A percentile compares a stretch with the other conserved stretches of the same genome.
Evolutionary conservation across 352 stramenopile genomes (phyloP).

Genomic region (Phytophthora melonis): DNA sequence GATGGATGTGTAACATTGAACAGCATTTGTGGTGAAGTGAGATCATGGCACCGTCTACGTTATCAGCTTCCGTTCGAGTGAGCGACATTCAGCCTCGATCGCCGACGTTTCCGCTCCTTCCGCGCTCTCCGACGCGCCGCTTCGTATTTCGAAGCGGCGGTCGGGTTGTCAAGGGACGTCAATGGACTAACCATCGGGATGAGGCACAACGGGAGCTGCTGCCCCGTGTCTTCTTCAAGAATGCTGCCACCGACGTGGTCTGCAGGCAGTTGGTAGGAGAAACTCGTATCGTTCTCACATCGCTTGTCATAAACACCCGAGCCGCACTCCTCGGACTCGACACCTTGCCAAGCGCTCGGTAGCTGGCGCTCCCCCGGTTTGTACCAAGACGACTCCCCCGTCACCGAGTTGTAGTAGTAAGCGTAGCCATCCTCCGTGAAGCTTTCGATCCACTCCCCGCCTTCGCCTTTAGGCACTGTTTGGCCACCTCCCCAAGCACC

Average conservation of each 20-base stretch:
- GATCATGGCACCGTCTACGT: background rate
- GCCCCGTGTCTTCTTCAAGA: slow-evolving; percentile 18
- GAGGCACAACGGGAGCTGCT: slow-evolving; percentile 68
- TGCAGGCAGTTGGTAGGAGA: slow-evolving; percentile 5
- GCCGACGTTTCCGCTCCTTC: slow-evolving; percentile 25
- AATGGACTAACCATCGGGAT: slow-evolving; percentile 78
- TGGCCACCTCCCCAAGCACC: background rate
- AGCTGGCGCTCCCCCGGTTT: slow-evolving; percentile 20
- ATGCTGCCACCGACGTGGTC: slow-evolving; percentile 5
- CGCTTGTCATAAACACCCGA: background rate
- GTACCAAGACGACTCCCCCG: slow-evolving; percentile 69
- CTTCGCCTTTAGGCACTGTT: background rate
- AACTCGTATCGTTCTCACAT: slow-evolving; percentile 22
- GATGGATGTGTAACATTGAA: background rate
- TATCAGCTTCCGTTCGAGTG: no score
- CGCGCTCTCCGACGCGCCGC: slow-evolving; percentile 51
- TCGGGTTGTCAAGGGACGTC: slow-evolving; percentile 69
- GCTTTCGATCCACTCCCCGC: slow-evolving; percentile 52
- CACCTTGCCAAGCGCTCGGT: no score
- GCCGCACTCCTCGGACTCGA: slow-evolving; percentile 6
- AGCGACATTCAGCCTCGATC: slow-evolving; percentile 12
- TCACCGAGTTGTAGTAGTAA: slow-evolving; percentile 77
- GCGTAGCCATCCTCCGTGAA: slow-evolving; percentile 59
- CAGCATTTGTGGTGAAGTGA: background rate
- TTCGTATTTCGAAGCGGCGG: slow-evolving; percentile 63